Base-by-base conservation (phyloP, 2,329 filamentous ascomycete genomes). In the Fusarium pilosicola region DNA sequence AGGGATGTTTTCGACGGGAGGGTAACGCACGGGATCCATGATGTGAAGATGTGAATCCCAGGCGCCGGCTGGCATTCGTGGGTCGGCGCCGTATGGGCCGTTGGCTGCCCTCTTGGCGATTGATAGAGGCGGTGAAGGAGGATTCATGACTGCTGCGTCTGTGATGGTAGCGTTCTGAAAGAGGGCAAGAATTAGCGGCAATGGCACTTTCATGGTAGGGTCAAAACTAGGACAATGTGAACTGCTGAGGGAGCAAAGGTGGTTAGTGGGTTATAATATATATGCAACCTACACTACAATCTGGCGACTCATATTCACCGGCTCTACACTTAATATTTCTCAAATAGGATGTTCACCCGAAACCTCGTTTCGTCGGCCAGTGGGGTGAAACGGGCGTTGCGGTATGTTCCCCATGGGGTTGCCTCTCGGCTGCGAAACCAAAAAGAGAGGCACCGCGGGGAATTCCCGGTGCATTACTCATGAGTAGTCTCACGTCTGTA, bases 11-110 rank as follows among this genome's bases (percentile, higher is more conserved):
- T 54, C 57, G 10, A 54, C 36, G 0, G 57, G 22, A 22, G 45
- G 36, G 24, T 54, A 54, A 15, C 57, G 57, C 18, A 34, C 36
- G 7, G 57, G 57, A 13, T 60, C 45, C 57, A 60, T 60, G 13
- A 60, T 60, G 32, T 60, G 57, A 41, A 60, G 57, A 22, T 60
- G 57, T 12, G 57, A 60, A 36, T 60, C 45, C 26, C 57, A 60
- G 1, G 45, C 45, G 22, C 57, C 45, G 0, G 20, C 17, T 2
- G 57, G 45, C 26, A 41, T 60, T 39, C 57, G 10, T 20, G 57
- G 28, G 18, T 54, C 45, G 6, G 57, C 45, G 10, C 36, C n/a
- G 15, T 3, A 22, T 11, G 36, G 54, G n/a, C 22, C 8, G 20
- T 28, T 54, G 36, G 8, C 20, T n/a, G 18, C 22, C 26, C 22